phyloP scores from a whole-genome alignment of 805 yeast species.

The Myxozyma mucilagina region DNA sequence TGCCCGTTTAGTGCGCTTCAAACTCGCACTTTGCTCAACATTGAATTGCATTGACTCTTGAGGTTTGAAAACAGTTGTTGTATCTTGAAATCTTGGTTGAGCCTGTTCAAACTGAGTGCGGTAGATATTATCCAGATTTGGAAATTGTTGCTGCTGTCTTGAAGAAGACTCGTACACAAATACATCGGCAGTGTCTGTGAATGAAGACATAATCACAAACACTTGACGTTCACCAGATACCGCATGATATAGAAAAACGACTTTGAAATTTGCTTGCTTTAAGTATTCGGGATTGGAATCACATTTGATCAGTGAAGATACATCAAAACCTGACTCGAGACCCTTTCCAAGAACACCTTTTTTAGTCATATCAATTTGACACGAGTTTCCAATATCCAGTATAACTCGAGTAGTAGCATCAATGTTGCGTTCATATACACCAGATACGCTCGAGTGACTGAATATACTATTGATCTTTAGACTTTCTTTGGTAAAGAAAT shows the following conservation, averaged over 20 bases:
- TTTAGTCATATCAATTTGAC: constrained; percentile 64
- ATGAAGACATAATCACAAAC: constrained; percentile 64
- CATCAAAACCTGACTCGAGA: constrained; percentile 77
- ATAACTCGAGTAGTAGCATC: constrained; percentile 69
- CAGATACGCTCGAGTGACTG: constrained; percentile 59
- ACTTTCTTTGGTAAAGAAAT: constrained; percentile 55
- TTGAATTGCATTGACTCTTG: constrained; percentile 56
- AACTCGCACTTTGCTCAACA: constrained; percentile 54
- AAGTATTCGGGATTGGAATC: constrained; percentile 55
- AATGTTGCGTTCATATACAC: constrained; percentile 76
- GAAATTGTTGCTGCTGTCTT: constrained; percentile 60
- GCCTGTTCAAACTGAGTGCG: constrained; percentile 44
- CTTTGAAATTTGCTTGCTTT: constrained; percentile 37
- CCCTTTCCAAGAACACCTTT: constrained; percentile 88
- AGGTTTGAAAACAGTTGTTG: constrained; percentile 50
- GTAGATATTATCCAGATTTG: constrained; percentile 56
- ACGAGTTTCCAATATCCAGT: constrained; percentile 72
- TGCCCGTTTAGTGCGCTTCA: constrained; percentile 56
- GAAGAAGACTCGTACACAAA: constrained; percentile 68
- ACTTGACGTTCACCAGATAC: constrained; percentile 74
- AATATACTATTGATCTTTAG: constrained; percentile 62
- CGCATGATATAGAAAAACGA: constrained; percentile 67
- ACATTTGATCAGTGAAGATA: constrained; percentile 33
- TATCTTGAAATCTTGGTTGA: constrained; percentile 39
- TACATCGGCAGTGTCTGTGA: constrained; percentile 51